Evolutionary conservation across 2,329 filamentous ascomycete genomes (phyloP), one percentile per base, ranked within the genome.

Genomic region (Calonectria ilicicola): DNA sequence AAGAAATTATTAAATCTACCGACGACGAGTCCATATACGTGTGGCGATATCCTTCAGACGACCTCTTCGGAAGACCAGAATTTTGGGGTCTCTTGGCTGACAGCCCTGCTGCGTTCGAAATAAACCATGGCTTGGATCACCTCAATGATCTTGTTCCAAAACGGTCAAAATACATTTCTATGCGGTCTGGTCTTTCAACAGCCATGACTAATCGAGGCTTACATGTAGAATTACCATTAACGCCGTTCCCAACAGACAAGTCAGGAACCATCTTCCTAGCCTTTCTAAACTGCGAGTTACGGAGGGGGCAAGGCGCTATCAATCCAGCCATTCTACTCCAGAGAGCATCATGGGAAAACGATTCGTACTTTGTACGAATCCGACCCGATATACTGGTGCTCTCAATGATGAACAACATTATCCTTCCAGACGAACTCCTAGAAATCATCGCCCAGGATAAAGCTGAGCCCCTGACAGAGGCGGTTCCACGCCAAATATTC

Each of bases 1-100:
- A 80, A n/a, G 80, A 81, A 46, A 80, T 81, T 9, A 78, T 81
- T 8, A 79, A 75, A 27, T 80, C 80, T 5, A 80, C 77, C 1
- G 76, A 78, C 14, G 80, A 82, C 35, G 80, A 81, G 17, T 79
- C 80, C 19, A 79, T 81, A 15, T 81, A 77, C n/a, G 80, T 79
- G 2, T 81, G 80, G 80, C 71, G 74, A 9, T 72, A 71, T 19
- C 69, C 76, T 19, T 46, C 68, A 47, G 72, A 76, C 17, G 72
- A 76, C 17, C 44, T 42, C n/a, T 65, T 67, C 27, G 68, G 63
- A 26, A 72, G 67, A 4, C 74, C 74, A 58, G 63, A 78, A n/a
- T 79, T 73, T 40, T 81, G 78, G 75, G 79, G 80, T 9, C 74
- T 81, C 12, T 69, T 81, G 44, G 80, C 80, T 2, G 73, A 77